Evolutionary conservation across 1,284 basidiomycete species (phyloP).

Genomic region (Ustilago trichophora): DNA sequence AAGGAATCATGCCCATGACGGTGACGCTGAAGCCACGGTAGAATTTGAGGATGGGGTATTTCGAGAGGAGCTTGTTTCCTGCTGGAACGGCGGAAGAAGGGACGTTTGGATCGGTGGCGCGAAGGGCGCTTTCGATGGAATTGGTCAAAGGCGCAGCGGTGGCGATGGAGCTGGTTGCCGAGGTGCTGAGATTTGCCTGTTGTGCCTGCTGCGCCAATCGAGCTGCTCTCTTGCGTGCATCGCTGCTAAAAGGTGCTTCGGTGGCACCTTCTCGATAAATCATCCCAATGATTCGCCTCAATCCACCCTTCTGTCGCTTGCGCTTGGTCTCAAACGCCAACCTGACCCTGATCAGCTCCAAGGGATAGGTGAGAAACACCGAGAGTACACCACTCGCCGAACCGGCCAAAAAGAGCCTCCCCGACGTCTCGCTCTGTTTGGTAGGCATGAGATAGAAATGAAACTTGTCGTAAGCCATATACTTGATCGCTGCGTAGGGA

Average conservation of each 20-base stretch:
- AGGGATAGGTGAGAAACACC: slow-evolving; percentile 90
- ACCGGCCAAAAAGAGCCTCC: slow-evolving; percentile 86
- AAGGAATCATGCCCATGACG: slow-evolving; percentile 80
- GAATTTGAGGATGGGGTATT: slow-evolving; percentile 75
- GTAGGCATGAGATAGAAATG: slow-evolving; percentile 86
- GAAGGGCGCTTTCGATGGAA: slow-evolving; percentile 23
- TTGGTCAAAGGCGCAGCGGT: slow-evolving; percentile 12
- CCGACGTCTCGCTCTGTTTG: slow-evolving; percentile 78
- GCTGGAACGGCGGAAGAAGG: slow-evolving; percentile 27
- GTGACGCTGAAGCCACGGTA: slow-evolving; percentile 84
- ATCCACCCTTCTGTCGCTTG: slow-evolving; percentile 57
- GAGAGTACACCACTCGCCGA: slow-evolving; percentile 87
- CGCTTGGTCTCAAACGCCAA: slow-evolving; percentile 85
- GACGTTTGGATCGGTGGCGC: slow-evolving; percentile 32
- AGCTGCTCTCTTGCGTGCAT: slow-evolving; percentile 62
- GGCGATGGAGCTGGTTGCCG: slow-evolving; percentile 35
- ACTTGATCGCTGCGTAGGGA: slow-evolving; percentile 97
- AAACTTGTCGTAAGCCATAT: slow-evolving; percentile 93
- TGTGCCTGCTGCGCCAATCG: slow-evolving; percentile 72
- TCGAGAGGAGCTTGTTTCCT: slow-evolving; percentile 41
- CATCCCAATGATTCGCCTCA: slow-evolving; percentile 53
- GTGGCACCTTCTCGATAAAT: slow-evolving; percentile 65
- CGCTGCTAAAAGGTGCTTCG: slow-evolving; percentile 59
- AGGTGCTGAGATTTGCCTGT: slow-evolving; percentile 41
- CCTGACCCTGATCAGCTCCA: slow-evolving; percentile 93